Base-by-base conservation (phyloP, 2,329 filamentous ascomycete genomes). In the Salinomyces thailandicus region DNA sequence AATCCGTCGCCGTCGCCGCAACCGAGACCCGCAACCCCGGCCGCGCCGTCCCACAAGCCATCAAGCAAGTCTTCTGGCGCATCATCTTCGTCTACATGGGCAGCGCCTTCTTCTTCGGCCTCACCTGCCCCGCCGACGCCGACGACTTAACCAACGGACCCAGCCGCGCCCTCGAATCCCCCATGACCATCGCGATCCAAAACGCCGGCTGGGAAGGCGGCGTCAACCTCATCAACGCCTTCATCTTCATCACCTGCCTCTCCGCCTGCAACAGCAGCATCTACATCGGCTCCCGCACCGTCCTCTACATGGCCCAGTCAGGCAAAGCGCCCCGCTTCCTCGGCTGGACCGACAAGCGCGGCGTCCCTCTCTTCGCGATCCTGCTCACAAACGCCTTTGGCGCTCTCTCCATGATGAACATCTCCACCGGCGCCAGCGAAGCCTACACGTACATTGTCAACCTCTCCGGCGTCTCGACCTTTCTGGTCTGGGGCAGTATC, bases 171-270 rank as follows among this genome's bases (percentile, higher is more conserved):
- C 66, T 85, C 17, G 72, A 79, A 58, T 81, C 76, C 14, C 79
- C 80, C 1, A 81, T 85, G 71, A 85, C 79, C 0, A 73, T 85
- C 41, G 79, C 80, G 1, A 73, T 87, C 31, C 73, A 80, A 43
- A 83, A 75, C 41, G 82, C 81, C 1, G 81, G 81, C 1, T 86
- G 79, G 73, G 59, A 79, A 37, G 75, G 73, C 17, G 82, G 79
- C 37, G 79, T 81, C 1, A 76, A 87, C 52, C 69, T 87, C 1
- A 81, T 87, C 62, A 87, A 87, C 46, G 79, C 77, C 26, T 79
- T 85, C 51, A 83, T 85, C 49, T 70, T 87, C 34, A 64, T 84
- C 6, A 83, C 81, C 9, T 81, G 81, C 37, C 39, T 52, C 3
- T 41, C 72, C 0, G 79, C 81, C 13, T 73, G 80, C 47, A 87